phyloP scores from a whole-genome alignment of 2,329 filamentous ascomycete species.

The Chaetomium sp. region DNA sequence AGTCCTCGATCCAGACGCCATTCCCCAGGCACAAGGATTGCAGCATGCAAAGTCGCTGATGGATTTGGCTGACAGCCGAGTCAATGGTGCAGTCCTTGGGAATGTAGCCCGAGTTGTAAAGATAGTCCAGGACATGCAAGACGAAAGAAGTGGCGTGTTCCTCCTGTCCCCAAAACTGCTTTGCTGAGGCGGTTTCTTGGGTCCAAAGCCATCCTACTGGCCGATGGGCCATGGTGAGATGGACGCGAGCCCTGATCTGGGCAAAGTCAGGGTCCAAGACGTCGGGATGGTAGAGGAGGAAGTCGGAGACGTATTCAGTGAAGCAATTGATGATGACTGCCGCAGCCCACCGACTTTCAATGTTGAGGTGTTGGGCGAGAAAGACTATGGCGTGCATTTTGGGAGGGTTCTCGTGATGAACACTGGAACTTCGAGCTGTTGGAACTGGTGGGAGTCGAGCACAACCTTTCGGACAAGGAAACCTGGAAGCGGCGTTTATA shows the following conservation, averaged over 20 bases:
- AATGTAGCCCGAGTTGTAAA: not conserved
- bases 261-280: constrained; percentile 18
- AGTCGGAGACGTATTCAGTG: constrained; percentile 2
- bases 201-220: constrained; percentile 16
- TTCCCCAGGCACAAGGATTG: constrained; percentile 18
- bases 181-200: not conserved
- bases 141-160: constrained; percentile 19
- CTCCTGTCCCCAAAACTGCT: constrained; percentile 2
- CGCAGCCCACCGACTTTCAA: not conserved
- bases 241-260: constrained; percentile 6
- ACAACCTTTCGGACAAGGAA: not conserved
- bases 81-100: not conserved
- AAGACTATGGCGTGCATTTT: not conserved
- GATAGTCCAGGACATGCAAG: constrained; percentile 3
- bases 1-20: constrained; percentile 12
- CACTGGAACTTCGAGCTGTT: not conserved
- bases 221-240: constrained; percentile 3
- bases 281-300: constrained; percentile 1
- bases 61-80: not conserved
- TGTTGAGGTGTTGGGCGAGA: constrained; percentile 5
- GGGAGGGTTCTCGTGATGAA: not conserved
- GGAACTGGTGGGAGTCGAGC: not conserved
- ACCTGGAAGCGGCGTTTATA: not conserved
- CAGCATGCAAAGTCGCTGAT: constrained; percentile 18
- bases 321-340: constrained; percentile 11